A percentile compares a stretch with the other conserved stretches of the same genome.
Conservation (phyloP, 768 basidiomycete genomes). For the Myochromella boudieri region DNA sequence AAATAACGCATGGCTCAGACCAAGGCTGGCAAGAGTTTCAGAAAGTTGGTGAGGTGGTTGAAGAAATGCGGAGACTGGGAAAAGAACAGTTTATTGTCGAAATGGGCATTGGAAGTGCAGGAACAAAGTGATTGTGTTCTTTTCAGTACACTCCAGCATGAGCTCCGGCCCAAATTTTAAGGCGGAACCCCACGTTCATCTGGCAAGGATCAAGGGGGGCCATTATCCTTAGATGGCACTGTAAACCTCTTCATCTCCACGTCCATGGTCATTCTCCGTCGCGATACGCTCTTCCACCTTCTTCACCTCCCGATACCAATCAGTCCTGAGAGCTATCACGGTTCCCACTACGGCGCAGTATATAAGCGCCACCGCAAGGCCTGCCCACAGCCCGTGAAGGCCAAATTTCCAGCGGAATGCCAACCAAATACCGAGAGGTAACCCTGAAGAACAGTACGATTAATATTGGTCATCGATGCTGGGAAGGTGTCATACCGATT, state of each 20-base stretch:
- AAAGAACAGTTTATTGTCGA: constrained; percentile 56
- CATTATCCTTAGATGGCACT: too few species aligned
- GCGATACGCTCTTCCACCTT: constrained; percentile 3
- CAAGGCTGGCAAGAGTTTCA: constrained; percentile 60
- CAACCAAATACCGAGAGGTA: constrained; percentile 1
- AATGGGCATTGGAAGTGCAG: constrained; percentile 61
- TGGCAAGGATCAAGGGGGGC: too few species aligned
- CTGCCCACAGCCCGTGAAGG: constrained; percentile 7
- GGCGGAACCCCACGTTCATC: too few species aligned
- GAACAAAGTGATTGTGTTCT: constrained; percentile 14
- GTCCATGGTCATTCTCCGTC: neutral
- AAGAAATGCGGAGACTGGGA: constrained; percentile 61
- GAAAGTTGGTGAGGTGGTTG: constrained; percentile 68
- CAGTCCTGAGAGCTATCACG: neutral
- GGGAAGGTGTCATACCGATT: neutral
- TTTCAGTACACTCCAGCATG: neutral
- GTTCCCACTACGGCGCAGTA: constrained; percentile 3
- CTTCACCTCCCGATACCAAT: constrained; percentile 4
- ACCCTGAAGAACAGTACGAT: neutral
- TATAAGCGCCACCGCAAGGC: neutral
- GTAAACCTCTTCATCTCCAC: neutral
- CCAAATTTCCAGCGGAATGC: neutral
- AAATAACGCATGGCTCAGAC: constrained; percentile 10
- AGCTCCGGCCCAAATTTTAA: too few species aligned
- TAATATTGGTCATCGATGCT: neutral